Evolutionary conservation across 2,329 filamentous ascomycete species (phyloP).

Genomic region (Alternaria sp.): DNA sequence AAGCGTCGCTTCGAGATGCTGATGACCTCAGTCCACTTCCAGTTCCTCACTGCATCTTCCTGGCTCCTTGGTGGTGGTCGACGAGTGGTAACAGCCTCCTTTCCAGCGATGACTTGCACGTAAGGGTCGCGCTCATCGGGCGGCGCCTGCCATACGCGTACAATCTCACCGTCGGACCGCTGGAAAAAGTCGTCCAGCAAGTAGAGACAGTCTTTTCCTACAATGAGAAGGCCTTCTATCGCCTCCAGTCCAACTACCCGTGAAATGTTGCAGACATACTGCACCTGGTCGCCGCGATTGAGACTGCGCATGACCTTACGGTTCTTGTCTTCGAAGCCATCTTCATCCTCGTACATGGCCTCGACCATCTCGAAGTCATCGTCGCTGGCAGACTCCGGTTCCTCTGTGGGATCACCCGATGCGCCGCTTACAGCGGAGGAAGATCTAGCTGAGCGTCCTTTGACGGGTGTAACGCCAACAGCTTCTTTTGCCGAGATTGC

Average conservation of each 20-base stretch:
- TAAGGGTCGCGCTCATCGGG: slow-evolving; percentile 93
- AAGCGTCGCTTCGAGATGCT: slow-evolving; percentile 96
- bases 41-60: slow-evolving; percentile 81
- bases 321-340: slow-evolving; percentile 96
- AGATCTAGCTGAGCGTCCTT: slow-evolving; percentile 28
- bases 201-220: slow-evolving; percentile 91
- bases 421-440: slow-evolving; percentile 26
- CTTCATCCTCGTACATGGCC: slow-evolving; percentile 84
- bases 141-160: slow-evolving; percentile 94
- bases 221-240: slow-evolving; percentile 89
- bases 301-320: slow-evolving; percentile 95
- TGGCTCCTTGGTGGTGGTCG: slow-evolving; percentile 42
- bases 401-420: slow-evolving; percentile 48
- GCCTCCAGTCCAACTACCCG: slow-evolving; percentile 93
- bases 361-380: slow-evolving; percentile 97
- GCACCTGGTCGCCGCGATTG: slow-evolving; percentile 88
- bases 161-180: slow-evolving; percentile 91
- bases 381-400: slow-evolving; percentile 64
- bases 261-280: slow-evolving; percentile 94
- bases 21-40: slow-evolving; percentile 94
- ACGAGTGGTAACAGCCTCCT: slow-evolving; percentile 67
- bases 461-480: slow-evolving; percentile 41
- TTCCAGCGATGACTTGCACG: slow-evolving; percentile 87
- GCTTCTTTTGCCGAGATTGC: slow-evolving; percentile 39
- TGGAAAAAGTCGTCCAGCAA: slow-evolving; percentile 98